Evolutionary conservation across 352 stramenopile genomes (phyloP).

Genomic region (Globisporangium echinulatum): DNA sequence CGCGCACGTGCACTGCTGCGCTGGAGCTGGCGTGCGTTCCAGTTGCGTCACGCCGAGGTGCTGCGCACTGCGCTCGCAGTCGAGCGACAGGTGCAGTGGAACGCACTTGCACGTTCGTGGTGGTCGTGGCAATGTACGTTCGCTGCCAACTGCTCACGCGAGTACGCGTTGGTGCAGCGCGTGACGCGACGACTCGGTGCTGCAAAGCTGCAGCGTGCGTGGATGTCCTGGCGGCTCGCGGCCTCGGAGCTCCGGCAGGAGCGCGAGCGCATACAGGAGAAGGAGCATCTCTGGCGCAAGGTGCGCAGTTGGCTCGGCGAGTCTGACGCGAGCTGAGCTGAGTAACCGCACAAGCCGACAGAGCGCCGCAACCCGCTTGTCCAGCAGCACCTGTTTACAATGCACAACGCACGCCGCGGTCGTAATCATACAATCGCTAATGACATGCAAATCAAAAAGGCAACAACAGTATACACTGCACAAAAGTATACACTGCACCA

Average conservation of each 20-base stretch:
- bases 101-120: conserved; percentile 21
- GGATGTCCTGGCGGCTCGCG: conserved; percentile 23
- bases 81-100: conserved; percentile 26
- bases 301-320: conserved; percentile 59
- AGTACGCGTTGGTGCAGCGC: conserved; percentile 11
- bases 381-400: too few relatives aligned
- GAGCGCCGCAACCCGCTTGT: background rate
- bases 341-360: background rate
- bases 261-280: conserved; percentile 32
- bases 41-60: conserved; percentile 13
- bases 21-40: conserved; percentile 14
- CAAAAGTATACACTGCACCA: too few relatives aligned
- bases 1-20: conserved; percentile 13
- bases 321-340: conserved; percentile 2
- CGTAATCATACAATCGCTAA: too few relatives aligned
- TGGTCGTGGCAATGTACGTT: conserved; percentile 20
- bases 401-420: too few relatives aligned
- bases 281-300: conserved; percentile 53
- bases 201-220: conserved; percentile 17
- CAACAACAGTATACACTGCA: too few relatives aligned
- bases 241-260: conserved; percentile 20
- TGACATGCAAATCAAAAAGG: too few relatives aligned
- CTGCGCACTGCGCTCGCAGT: conserved; percentile 20
- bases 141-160: conserved; percentile 4
- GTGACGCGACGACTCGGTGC: conserved; percentile 8